These are phyloP conservation scores for Flaveria ramosissima DNA, from an alignment of 129 eudicot genomes.

Conservation along the genomic window DNA sequence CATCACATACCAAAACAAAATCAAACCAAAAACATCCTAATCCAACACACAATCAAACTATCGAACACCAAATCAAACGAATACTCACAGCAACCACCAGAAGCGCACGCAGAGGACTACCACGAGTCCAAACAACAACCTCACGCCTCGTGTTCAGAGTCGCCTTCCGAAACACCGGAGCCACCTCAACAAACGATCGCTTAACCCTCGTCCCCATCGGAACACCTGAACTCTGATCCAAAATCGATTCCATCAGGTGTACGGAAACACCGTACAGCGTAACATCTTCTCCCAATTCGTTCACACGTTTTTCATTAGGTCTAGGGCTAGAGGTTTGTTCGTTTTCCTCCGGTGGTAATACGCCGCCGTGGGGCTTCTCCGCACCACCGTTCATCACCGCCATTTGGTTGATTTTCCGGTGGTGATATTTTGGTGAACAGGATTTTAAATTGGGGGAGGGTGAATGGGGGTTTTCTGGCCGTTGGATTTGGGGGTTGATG, in stretches of 20 bases:
- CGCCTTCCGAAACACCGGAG: constrained; percentile 66
- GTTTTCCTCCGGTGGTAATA: neutral
- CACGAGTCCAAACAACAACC: constrained; percentile 67
- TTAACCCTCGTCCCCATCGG: constrained; percentile 48
- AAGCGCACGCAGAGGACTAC: constrained; percentile 68
- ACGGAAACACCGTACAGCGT: constrained; percentile 48
- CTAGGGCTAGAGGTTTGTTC: constrained; percentile 20
- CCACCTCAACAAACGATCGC: constrained; percentile 41
- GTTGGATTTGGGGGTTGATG: constrained; percentile 11
- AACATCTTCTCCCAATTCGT: constrained; percentile 24
- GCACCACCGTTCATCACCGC: constrained; percentile 35
- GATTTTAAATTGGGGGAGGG: constrained; percentile 9
- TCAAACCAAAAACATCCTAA: neutral
- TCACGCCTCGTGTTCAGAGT: constrained; percentile 40
- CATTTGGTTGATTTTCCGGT: constrained; percentile 20
- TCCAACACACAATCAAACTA: neutral
- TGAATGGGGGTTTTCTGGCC: constrained; percentile 10
- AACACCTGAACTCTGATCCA: constrained; percentile 20
- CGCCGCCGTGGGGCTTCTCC: constrained; percentile 36
- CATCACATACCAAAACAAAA: neutral
- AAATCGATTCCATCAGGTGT: constrained; percentile 41
- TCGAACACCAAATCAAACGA: neutral
- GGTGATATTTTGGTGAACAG: neutral
- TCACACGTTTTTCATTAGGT: constrained; percentile 4
- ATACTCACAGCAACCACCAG: constrained; percentile 74